Evolutionary conservation across 1,284 basidiomycete species (phyloP), one percentile per base, ranked within the genome.

Genomic region (Leccinum proliferum): DNA sequence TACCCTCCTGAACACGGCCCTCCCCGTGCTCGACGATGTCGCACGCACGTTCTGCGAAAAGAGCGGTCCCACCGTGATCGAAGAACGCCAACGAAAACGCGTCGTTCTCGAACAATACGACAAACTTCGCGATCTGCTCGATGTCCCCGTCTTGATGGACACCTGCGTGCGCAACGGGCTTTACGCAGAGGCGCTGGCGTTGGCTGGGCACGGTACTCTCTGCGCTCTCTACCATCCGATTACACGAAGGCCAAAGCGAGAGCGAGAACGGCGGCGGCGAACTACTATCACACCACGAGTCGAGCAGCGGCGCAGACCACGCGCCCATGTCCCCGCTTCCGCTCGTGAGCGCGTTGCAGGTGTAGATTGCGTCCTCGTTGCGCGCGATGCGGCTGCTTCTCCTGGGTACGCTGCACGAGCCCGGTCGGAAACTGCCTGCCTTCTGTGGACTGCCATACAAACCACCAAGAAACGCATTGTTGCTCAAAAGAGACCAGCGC

Each of bases 91-190:
- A 60, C 88, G 88, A 67, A 90, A 93, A 1, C 82, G 86, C 18
- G 81, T 91, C 59, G 91, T 97, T 11, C 84, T 93, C 63, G 93
- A 96, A 68, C 90, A 96, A 69, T 90, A 94, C 72, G 93, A 95
- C 72, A 94, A 94, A 74, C 85, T 98, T 61, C 84, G 91, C 67
- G 94, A 97, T 72, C 78, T 97, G 37, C 85, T 98, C 64, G 94
- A 96, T 68, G 85, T 96, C 58, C 94, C 95, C 5, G 79, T 90
- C 58, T 83, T 98, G 32, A 91, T 96, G 68, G 92, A 96, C 70
- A 93, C 94, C 0, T 97, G 94, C 69, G 90, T 96, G 12, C 84
- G 93, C 29, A 94, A 94, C 69, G 93, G 93, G 7, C 90, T 93
- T 75, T 96, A 95, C 76, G 82, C 88, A 59, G 96, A 98, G 73